Conservation (phyloP, 352 stramenopile genomes). For the Pythium aphanidermatum region DNA sequence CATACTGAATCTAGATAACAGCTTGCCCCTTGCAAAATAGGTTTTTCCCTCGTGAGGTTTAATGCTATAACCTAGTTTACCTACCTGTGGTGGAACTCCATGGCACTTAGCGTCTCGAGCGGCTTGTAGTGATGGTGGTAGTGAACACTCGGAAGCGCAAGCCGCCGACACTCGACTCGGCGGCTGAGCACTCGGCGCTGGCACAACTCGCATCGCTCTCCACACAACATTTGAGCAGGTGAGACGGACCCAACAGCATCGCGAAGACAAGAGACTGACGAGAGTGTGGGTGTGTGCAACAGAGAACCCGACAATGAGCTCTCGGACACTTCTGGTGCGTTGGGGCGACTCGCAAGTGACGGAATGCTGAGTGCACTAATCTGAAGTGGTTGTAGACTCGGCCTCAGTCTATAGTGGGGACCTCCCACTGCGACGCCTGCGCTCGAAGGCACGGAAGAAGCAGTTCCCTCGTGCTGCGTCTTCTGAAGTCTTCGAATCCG, state of each 20-base stretch:
- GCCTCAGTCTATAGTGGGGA: conserved; percentile 17
- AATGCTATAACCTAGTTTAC: conserved; percentile 13
- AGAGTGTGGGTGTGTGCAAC: too few species aligned
- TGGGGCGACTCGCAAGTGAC: too few species aligned
- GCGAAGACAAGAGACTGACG: too few species aligned
- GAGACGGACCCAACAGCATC: too few species aligned
- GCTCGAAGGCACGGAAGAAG: background rate
- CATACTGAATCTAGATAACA: conserved; percentile 5
- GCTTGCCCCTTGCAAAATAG: conserved; percentile 27
- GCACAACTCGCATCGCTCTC: conserved; percentile 14
- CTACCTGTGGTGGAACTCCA: background rate
- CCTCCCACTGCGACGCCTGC: conserved; percentile 12
- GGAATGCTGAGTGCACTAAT: too few species aligned
- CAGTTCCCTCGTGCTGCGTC: too few species aligned
- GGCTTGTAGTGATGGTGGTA: conserved; percentile 19
- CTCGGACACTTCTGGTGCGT: background rate
- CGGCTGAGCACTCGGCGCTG: conserved; percentile 3
- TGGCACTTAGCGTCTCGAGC: too few species aligned
- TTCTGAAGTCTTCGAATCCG: too few species aligned
- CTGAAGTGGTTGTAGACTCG: conserved; percentile 2
- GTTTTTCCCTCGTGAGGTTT: conserved; percentile 23
- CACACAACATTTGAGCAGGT: conserved; percentile 12
- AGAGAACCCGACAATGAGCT: background rate
- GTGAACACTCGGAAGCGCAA: conserved; percentile 24
- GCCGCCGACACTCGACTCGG: too few species aligned